phyloP scores from a whole-genome alignment of 1,284 basidiomycete species.

The Pulchroboletus neoregius region DNA sequence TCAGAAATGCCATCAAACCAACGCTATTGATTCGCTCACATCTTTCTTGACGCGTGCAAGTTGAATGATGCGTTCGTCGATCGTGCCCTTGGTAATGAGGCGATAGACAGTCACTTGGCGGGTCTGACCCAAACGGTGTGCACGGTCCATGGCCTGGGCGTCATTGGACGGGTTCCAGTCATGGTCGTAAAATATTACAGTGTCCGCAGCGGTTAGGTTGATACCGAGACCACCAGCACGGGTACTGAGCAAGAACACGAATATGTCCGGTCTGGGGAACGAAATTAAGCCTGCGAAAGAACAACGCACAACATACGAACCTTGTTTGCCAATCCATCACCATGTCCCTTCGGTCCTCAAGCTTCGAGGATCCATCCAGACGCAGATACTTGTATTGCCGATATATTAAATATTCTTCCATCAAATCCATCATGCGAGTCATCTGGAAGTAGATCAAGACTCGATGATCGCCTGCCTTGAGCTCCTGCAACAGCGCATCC shows the following conservation, averaged over 20 bases:
- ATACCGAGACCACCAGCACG: constrained; percentile 97
- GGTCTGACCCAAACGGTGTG: constrained; percentile 97
- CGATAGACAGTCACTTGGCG: constrained; percentile 99
- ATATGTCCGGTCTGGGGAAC: constrained; percentile 80
- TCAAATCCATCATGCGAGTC: constrained; percentile 99
- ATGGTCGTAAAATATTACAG: constrained; percentile 98
- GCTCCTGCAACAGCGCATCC: constrained; percentile 84
- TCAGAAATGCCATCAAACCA: background rate
- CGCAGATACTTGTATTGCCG: constrained; percentile 98
- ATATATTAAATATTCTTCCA: constrained; percentile 98
- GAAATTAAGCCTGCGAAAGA: constrained; percentile 4
- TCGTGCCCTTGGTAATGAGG: constrained; percentile 93
- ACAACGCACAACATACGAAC: constrained; percentile 42
- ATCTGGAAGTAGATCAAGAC: constrained; percentile 99
- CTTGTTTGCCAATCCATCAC: constrained; percentile 99
- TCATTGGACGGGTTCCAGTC: constrained; percentile 99
- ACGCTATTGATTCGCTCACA: constrained; percentile 43
- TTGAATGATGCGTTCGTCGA: constrained; percentile 97
- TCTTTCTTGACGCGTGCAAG: constrained; percentile 95
- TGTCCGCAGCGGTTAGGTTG: constrained; percentile 97
- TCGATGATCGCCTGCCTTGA: constrained; percentile 92
- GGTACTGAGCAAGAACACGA: constrained; percentile 94
- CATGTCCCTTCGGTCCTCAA: constrained; percentile 98
- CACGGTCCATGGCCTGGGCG: constrained; percentile 99
- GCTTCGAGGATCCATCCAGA: constrained; percentile 91